Base-by-base conservation (phyloP, 306 rosid species). In the Gastrolobium villosum region DNA sequence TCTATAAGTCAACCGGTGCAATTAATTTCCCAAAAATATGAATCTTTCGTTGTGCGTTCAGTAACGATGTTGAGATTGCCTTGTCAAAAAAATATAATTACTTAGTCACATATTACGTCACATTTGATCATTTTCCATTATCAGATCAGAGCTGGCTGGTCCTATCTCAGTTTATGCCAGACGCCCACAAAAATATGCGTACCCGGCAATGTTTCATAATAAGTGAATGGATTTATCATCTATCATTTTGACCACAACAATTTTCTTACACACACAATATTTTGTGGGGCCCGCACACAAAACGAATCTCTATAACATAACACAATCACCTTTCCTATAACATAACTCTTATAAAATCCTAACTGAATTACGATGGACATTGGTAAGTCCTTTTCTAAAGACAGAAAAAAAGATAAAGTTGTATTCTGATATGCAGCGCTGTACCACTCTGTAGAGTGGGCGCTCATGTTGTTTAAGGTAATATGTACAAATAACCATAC, bases 31-130 rank as follows among this genome's bases (percentile, higher is more conserved):
- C 65, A 56, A 30, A 30, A 56, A 1, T 4, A 32, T 59, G 3
- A 56, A 31, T 32, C 15, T 59, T 69, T 80, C 93, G 0, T 73
- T 10, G 63, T 56, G 63, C 37, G 9, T 56, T 30, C 4, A 56
- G 10, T 9, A 56, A 7, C 30, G 57, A 52, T 52, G 57, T 52
- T 52, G 57, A n/a, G 1, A 43, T 43, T 43, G 2, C 2, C 48
- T 8, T 7, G 48, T 43, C 48, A 40, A 40, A 40, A 20, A 20
- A 20, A 20, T 1, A 20, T 20, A 20, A 20, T 20, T 20, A 20
- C 26, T 20, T 20, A 20, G 26, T 0, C 26, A 20, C 26, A 20
- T 20, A 20, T 20, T 1, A 20, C 5, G 0, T 40, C 44, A 40
- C 44, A 3, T 40, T 40, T 40, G 44, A 4, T 40, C 44, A 40